Percentiles rank a stretch among this genome's conserved stretches.
phyloP scores from a whole-genome alignment of 768 basidiomycete species.

The Lactarius hatsudake region DNA sequence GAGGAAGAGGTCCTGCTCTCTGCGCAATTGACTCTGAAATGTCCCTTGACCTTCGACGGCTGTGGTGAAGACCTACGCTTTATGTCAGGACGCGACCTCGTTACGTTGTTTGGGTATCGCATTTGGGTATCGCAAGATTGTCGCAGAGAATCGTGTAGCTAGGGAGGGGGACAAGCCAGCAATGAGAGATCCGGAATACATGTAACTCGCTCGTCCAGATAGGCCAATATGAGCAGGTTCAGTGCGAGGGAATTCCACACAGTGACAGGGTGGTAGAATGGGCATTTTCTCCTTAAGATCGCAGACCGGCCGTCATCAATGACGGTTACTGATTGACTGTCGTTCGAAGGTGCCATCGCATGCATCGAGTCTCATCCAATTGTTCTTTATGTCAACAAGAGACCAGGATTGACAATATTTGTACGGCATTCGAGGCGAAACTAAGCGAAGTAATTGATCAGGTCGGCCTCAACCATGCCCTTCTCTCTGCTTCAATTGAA shows the following conservation, averaged over 20 bases:
- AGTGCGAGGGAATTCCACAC: not conserved
- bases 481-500: no score
- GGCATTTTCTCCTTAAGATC: not conserved
- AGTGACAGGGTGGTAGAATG: constrained; percentile 5
- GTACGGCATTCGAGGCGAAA: constrained; percentile 1
- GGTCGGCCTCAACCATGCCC: not conserved
- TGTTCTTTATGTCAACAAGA: not conserved
- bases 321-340: not conserved
- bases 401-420: not conserved
- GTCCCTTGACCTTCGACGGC: not conserved
- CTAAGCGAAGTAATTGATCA: not conserved
- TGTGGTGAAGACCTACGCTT: constrained; percentile 8
- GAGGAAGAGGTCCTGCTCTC: constrained; percentile 1
- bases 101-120: not conserved
- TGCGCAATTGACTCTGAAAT: constrained; percentile 9
- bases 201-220: no score
- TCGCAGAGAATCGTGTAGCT: no score
- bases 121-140: not conserved
- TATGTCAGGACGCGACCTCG: constrained; percentile 11
- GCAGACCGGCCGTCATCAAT: constrained; percentile 6
- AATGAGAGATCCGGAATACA: no score
- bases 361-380: not conserved
- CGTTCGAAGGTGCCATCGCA: not conserved
- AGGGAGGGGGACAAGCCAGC: no score
- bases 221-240: not conserved